Evolutionary conservation across 2,329 filamentous ascomycete species (phyloP).

Genomic region (Parasarocladium wereldwijsianum): DNA sequence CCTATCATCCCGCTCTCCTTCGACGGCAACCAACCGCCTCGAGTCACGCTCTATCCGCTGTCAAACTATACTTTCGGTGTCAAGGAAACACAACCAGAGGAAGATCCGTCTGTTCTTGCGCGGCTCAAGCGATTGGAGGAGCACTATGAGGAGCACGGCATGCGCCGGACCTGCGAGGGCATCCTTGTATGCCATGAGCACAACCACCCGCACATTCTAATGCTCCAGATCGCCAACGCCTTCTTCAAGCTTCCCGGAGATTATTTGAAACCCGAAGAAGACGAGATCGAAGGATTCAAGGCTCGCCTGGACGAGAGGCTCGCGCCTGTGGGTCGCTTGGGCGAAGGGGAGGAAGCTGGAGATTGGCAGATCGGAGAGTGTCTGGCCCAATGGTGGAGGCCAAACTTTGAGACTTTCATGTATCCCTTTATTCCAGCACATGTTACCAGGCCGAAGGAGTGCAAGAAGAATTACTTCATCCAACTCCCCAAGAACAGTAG

Average conservation of each 20-base stretch:
- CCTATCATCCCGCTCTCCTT: constrained; percentile 72
- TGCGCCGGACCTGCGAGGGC: constrained; percentile 94
- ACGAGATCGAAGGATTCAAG: constrained; percentile 94
- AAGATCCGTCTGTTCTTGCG: constrained; percentile 89
- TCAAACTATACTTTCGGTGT: constrained; percentile 99
- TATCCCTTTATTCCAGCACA: constrained; percentile 96
- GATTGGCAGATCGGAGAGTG: constrained; percentile 95
- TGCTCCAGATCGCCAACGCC: constrained; percentile 98
- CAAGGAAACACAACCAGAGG: constrained; percentile 95
- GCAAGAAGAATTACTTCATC: constrained; percentile 98
- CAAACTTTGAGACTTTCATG: constrained; percentile 99
- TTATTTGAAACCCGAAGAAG: constrained; percentile 78
- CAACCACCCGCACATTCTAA: constrained; percentile 95
- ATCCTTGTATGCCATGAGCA: constrained; percentile 97
- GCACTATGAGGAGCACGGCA: constrained; percentile 82
- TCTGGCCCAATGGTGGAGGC: constrained; percentile 94
- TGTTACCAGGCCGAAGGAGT: constrained; percentile 92
- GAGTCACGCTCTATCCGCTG: constrained; percentile 82
- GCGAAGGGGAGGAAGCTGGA: constrained; percentile 68
- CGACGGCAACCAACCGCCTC: constrained; percentile 76
- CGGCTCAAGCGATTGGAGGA: constrained; percentile 90
- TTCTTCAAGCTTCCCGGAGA: constrained; percentile 99
- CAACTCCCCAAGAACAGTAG: constrained; percentile 82
- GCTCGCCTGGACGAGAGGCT: constrained; percentile 79
- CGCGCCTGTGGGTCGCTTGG: constrained; percentile 75